Evolutionary conservation across 768 basidiomycete species (phyloP).

Genomic region (Hemileccinum impolitum): DNA sequence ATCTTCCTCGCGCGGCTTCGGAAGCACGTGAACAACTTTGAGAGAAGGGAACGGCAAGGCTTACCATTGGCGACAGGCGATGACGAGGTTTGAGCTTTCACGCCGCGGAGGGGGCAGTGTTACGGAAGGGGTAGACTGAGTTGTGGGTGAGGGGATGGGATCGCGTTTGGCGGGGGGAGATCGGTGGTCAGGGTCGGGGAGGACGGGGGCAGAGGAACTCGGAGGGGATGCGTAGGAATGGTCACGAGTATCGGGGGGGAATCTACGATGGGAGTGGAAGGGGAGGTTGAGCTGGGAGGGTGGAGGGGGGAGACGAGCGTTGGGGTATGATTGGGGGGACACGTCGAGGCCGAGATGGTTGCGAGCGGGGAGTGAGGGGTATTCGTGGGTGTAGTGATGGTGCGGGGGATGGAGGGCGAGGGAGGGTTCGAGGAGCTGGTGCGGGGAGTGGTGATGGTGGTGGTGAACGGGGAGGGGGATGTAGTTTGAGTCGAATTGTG

Average conservation of each 20-base stretch:
- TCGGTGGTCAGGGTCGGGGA: conserved; percentile 26
- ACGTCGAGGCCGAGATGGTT: conserved; percentile 46
- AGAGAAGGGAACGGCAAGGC: conserved; percentile 33
- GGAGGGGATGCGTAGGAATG: conserved; percentile 35
- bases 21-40: conserved; percentile 29
- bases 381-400: conserved; percentile 39
- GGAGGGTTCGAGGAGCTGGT: conserved; percentile 44
- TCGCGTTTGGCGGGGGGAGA: conserved; percentile 44
- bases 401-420: conserved; percentile 42
- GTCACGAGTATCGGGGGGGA: conserved; percentile 37
- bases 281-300: conserved; percentile 19
- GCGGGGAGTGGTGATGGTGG: conserved; percentile 32
- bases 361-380: conserved; percentile 41
- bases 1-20: conserved; percentile 80
- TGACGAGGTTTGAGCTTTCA: conserved; percentile 66
- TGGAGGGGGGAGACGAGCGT: conserved; percentile 41
- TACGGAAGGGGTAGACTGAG: conserved; percentile 25
- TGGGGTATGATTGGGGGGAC: conserved; percentile 38
- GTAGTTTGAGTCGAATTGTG: conserved; percentile 48
- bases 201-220: conserved; percentile 17
- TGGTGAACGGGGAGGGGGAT: conserved; percentile 33
- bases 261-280: conserved; percentile 30
- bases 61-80: conserved; percentile 83
- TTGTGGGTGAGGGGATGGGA: conserved; percentile 36
- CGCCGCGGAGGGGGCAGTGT: conserved; percentile 38